These are phyloP conservation scores for Huntiella bhutanensis DNA, from an alignment of 2,329 filamentous ascomycete species.

Conservation along the genomic window DNA sequence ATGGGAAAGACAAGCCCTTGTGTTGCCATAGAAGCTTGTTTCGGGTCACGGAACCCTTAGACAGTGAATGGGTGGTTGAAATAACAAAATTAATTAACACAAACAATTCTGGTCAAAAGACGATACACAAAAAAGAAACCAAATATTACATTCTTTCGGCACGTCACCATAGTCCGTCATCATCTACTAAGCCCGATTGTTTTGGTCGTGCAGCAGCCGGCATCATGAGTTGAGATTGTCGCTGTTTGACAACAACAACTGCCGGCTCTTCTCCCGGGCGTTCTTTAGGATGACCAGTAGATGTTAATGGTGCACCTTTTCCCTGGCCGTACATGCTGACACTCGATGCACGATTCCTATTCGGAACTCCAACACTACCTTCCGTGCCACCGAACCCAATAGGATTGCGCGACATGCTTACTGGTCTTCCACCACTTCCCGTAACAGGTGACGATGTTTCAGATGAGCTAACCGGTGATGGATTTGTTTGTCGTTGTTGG, in stretches of 20 bases:
- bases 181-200: constrained; percentile 5
- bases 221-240: constrained; percentile 1
- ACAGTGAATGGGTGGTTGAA: too few relatives aligned
- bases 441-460: too few relatives aligned
- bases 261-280: constrained; percentile 6
- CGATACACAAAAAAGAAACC: background rate
- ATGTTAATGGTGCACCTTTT: constrained; percentile 3
- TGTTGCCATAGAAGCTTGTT: too few relatives aligned
- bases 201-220: constrained; percentile 4
- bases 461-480: too few relatives aligned
- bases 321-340: background rate
- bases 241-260: background rate
- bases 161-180: constrained; percentile 10
- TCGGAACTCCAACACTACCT: too few relatives aligned
- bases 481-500: background rate
- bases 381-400: background rate
- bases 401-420: too few relatives aligned
- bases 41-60: too few relatives aligned
- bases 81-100: too few relatives aligned
- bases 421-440: too few relatives aligned
- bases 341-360: too few relatives aligned
- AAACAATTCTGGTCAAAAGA: background rate
- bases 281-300: constrained; percentile 5
- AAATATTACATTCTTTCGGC: background rate
- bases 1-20: too few relatives aligned